These are phyloP conservation scores for Hanseniaspora sp. DNA, from an alignment of 1,139 yeast genomes.

Conservation along the genomic window DNA sequence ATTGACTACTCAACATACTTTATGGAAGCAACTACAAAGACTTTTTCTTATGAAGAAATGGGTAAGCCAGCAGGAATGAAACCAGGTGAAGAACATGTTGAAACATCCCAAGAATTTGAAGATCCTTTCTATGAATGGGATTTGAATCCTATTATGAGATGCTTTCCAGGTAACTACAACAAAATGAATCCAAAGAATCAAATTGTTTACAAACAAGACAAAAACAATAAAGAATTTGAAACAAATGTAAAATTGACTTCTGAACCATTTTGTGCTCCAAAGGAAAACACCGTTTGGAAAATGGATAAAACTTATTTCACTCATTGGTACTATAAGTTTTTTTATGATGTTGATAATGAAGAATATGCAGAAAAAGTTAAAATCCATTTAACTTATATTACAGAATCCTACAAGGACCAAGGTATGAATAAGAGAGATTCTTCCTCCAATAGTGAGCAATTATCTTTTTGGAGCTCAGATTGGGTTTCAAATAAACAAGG, in stretches of 20 bases:
- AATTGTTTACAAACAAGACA: conserved; percentile 11
- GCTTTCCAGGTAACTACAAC: conserved; percentile 67
- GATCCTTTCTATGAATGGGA: conserved; percentile 51
- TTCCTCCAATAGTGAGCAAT: conserved; percentile 21
- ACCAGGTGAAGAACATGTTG: conserved; percentile 45
- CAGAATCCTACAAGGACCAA: conserved; percentile 43
- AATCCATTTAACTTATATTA: conserved; percentile 55
- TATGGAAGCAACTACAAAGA: conserved; percentile 53
- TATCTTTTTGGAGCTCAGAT: conserved; percentile 55
- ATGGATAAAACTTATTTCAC: conserved; percentile 57
- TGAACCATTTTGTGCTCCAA: conserved; percentile 77
- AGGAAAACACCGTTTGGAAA: conserved; percentile 45
- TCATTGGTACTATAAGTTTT: conserved; percentile 65
- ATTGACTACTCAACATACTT: conserved; percentile 74
- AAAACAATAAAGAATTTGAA: conserved; percentile 42
- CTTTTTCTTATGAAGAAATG: conserved; percentile 46
- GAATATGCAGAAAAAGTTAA: conserved; percentile 45
- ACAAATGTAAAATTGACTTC: conserved; percentile 37
- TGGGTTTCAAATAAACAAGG: conserved; percentile 64
- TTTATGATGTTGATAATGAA: conserved; percentile 32
- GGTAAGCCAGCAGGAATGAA: conserved; percentile 57
- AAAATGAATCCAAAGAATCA: conserved; percentile 23
- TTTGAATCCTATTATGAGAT: conserved; percentile 68
- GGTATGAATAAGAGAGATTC: conserved; percentile 44
- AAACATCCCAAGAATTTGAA: conserved; percentile 47